These are phyloP conservation scores for Pyricularia pennisetigena DNA, from an alignment of 2,329 filamentous ascomycete genomes.

Conservation along the genomic window DNA sequence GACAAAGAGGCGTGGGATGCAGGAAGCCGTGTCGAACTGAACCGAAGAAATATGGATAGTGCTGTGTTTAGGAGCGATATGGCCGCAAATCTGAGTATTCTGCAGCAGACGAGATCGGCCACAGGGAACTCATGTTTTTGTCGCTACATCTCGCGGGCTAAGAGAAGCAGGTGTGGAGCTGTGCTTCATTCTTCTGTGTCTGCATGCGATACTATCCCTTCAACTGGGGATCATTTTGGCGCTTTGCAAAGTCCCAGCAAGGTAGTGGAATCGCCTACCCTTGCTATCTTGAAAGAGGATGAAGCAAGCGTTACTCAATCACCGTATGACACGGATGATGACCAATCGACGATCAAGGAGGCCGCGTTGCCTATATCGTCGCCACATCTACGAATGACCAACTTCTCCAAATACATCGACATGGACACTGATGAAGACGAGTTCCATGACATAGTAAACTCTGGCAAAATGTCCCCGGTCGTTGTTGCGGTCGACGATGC, in stretches of 20 bases:
- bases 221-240: neutral
- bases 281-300: neutral
- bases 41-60: constrained; percentile 5
- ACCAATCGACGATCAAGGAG: constrained; percentile 7
- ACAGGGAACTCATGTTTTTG: neutral
- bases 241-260: neutral
- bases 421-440: constrained; percentile 17
- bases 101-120: neutral
- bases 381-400: constrained; percentile 14
- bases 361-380: neutral
- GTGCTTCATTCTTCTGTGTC: neutral
- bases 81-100: constrained; percentile 31
- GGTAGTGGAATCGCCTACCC: neutral
- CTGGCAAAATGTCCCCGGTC: constrained; percentile 15
- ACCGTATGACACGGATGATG: constrained; percentile 4
- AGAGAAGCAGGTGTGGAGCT: neutral
- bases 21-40: neutral
- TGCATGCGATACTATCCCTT: neutral
- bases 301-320: neutral
- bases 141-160: neutral
- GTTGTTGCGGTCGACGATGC: constrained; percentile 26
- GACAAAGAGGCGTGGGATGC: neutral
- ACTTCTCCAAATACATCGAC: constrained; percentile 27
- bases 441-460: constrained; percentile 18
- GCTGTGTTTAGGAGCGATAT: constrained; percentile 30